Evolutionary conservation across 2,329 filamentous ascomycete genomes (phyloP).

Genomic region (Alternaria brassicicola): DNA sequence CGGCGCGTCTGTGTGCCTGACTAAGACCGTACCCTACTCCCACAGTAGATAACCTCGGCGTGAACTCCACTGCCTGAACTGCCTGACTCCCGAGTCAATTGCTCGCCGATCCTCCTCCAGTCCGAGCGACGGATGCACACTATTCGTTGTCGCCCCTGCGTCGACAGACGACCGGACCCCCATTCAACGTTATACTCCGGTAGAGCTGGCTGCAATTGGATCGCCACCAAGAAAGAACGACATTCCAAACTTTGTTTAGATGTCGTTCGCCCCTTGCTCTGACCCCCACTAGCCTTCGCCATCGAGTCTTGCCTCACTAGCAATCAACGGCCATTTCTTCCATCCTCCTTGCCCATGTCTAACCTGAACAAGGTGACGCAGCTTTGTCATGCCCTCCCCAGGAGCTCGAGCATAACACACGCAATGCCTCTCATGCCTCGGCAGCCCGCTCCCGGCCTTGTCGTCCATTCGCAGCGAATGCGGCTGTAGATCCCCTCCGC

Average conservation of each 20-base stretch:
- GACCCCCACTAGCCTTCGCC: background rate
- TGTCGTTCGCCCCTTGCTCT: background rate
- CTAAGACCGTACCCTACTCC: slow-evolving; percentile 1
- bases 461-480: background rate
- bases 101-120: slow-evolving; percentile 2
- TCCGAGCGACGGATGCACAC: background rate
- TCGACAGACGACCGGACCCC: background rate
- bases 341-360: slow-evolving; percentile 7
- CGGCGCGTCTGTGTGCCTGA: slow-evolving; percentile 3
- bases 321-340: slow-evolving; percentile 3
- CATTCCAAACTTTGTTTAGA: slow-evolving; percentile 1
- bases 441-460: slow-evolving; percentile 2
- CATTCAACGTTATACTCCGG: background rate
- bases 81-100: background rate
- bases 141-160: background rate
- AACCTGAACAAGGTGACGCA: slow-evolving; percentile 2
- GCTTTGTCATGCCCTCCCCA: slow-evolving; percentile 1
- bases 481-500: slow-evolving; percentile 9
- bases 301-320: slow-evolving; percentile 6
- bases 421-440: slow-evolving; percentile 9
- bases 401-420: slow-evolving; percentile 6
- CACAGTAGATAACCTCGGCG: slow-evolving; percentile 1
- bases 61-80: background rate
- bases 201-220: background rate
- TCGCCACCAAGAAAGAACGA: background rate